These are phyloP conservation scores for Trichaptum fuscoviolaceum DNA, from an alignment of 768 basidiomycete species.

Conservation along the genomic window DNA sequence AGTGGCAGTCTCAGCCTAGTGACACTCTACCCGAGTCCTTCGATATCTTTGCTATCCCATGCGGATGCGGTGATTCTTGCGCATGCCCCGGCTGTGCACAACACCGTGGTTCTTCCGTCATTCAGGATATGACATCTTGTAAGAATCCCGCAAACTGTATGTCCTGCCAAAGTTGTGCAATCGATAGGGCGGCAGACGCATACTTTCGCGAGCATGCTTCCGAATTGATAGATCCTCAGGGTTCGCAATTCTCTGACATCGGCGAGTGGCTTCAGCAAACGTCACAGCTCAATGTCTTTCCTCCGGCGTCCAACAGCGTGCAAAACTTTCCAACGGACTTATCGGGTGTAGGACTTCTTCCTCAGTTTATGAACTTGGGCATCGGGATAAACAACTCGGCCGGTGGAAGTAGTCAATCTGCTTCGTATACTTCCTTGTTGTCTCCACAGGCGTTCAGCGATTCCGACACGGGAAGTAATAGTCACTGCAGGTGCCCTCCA, in stretches of 20 bases:
- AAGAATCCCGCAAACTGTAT: conserved; percentile 32
- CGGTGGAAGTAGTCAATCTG: conserved; percentile 11
- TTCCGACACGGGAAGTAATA: background rate
- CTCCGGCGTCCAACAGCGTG: conserved; percentile 19
- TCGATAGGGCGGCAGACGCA: conserved; percentile 43
- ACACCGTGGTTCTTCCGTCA: conserved; percentile 39
- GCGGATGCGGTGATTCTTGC: conserved; percentile 60
- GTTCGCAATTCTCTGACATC: conserved; percentile 38
- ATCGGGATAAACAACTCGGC: conserved; percentile 13
- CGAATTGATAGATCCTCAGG: conserved; percentile 33
- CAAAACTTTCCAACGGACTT: conserved; percentile 12
- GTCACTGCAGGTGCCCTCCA: conserved; percentile 25
- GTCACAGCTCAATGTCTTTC: conserved; percentile 23
- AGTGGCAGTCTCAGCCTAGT: conserved; percentile 15
- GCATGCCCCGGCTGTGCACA: conserved; percentile 60
- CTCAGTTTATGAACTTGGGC: conserved; percentile 11
- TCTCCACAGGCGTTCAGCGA: conserved; percentile 9
- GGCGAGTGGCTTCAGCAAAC: conserved; percentile 64
- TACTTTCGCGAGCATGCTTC: conserved; percentile 36
- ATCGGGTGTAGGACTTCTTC: conserved; percentile 16
- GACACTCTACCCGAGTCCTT: conserved; percentile 15
- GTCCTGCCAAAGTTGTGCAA: conserved; percentile 60
- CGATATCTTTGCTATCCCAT: conserved; percentile 38
- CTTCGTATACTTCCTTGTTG: conserved; percentile 14
- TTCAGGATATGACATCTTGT: conserved; percentile 29